Percentiles rank a stretch among this genome's conserved stretches.
Conservation (phyloP, 2,329 filamentous ascomycete genomes). For the Fusarium poae region DNA sequence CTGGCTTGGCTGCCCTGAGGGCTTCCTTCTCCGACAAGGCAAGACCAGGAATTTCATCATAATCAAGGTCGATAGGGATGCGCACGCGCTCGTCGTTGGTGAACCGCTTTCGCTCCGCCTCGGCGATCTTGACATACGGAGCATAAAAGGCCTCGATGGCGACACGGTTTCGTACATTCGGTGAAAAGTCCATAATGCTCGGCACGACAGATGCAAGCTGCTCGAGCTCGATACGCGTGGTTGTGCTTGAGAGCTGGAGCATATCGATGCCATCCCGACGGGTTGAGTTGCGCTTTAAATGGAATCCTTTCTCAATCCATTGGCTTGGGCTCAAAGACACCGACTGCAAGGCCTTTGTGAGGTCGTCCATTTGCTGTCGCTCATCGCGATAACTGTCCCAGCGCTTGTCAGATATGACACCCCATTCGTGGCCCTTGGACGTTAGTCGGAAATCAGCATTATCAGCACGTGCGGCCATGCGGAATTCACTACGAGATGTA, state of each 20-base stretch:
- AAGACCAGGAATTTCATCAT: slow-evolving; percentile 77
- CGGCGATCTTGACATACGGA: slow-evolving; percentile 84
- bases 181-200: slow-evolving; percentile 65
- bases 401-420: slow-evolving; percentile 81
- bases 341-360: slow-evolving; percentile 71
- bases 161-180: slow-evolving; percentile 75
- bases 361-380: slow-evolving; percentile 73
- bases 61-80: slow-evolving; percentile 82
- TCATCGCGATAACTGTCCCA: slow-evolving; percentile 79
- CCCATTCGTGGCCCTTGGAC: slow-evolving; percentile 78
- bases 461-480: slow-evolving; percentile 90
- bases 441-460: slow-evolving; percentile 94
- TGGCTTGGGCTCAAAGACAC: slow-evolving; percentile 70
- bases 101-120: slow-evolving; percentile 74
- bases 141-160: slow-evolving; percentile 87
- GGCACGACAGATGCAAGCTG: slow-evolving; percentile 71
- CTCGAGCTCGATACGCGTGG: slow-evolving; percentile 59
- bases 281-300: slow-evolving; percentile 73
- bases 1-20: slow-evolving; percentile 78
- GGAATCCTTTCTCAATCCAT: slow-evolving; percentile 80
- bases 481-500: slow-evolving; percentile 93
- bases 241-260: slow-evolving; percentile 74
- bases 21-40: slow-evolving; percentile 83
- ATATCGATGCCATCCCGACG: slow-evolving; percentile 83
- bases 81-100: slow-evolving; percentile 80